Evolutionary conservation across 1,284 basidiomycete species (phyloP).

Genomic region (Amylostereum areolatum): DNA sequence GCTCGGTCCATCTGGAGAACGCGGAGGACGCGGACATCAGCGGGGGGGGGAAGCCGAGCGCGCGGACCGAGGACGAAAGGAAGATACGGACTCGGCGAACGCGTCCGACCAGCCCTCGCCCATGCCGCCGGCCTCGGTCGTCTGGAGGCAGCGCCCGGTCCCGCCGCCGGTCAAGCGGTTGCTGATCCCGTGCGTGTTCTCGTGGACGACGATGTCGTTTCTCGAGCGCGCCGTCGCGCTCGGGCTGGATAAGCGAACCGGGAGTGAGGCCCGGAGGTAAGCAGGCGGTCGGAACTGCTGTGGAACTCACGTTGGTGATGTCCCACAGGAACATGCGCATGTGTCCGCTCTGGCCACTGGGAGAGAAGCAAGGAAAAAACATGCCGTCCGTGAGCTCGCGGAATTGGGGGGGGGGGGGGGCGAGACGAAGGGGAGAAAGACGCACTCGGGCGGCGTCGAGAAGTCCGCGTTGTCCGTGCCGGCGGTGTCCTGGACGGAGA

Average conservation of each 20-base stretch:
- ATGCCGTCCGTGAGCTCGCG: too few relatives aligned
- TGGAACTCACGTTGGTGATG: constrained; percentile 22
- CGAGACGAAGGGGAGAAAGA: too few relatives aligned
- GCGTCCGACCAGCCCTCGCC: constrained; percentile 54
- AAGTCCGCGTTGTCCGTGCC: constrained; percentile 39
- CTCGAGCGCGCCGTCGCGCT: constrained; percentile 42
- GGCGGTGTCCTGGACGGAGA: constrained; percentile 32
- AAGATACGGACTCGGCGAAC: constrained; percentile 46
- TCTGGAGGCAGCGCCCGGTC: constrained; percentile 45
- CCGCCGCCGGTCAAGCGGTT: constrained; percentile 50
- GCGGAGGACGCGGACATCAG: too few relatives aligned
- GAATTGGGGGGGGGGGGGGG: too few relatives aligned
- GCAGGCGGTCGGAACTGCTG: constrained; percentile 5
- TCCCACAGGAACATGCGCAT: constrained; percentile 42
- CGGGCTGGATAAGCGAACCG: constrained; percentile 21
- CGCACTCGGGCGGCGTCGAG: constrained; percentile 35
- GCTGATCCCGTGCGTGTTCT: constrained; percentile 45
- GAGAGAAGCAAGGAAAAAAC: not conserved
- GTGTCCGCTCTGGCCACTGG: constrained; percentile 32
- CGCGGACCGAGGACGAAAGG: too few relatives aligned
- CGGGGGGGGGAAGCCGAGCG: too few relatives aligned
- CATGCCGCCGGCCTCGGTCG: constrained; percentile 41
- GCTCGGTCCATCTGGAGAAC: constrained; percentile 16
- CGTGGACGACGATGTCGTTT: constrained; percentile 46
- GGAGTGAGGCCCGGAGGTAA: not conserved